Evolutionary conservation across 75 land plant species (phyloP).

Genomic region (Selaginella tamariscina): DNA sequence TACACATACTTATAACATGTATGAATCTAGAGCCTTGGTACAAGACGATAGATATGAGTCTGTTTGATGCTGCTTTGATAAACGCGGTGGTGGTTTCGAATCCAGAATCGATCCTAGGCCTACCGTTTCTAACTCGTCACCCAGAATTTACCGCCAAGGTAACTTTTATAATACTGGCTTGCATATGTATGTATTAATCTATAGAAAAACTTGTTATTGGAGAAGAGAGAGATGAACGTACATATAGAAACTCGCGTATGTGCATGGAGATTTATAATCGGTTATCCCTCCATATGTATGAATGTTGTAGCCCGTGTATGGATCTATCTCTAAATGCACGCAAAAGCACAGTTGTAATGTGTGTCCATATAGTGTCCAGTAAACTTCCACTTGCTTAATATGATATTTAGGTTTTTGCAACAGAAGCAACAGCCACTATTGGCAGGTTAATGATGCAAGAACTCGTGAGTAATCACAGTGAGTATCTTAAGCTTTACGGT

Average conservation of each 20-base stretch:
- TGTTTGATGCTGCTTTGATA: conserved; percentile 49
- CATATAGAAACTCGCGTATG: no score
- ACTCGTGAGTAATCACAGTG: conserved; percentile 57
- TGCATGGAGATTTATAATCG: no score
- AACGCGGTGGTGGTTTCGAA: conserved; percentile 71
- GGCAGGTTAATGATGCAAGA: conserved; percentile 89
- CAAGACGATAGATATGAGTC: conserved; percentile 36
- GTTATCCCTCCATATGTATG: no score
- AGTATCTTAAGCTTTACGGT: conserved; percentile 58
- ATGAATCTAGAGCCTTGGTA: conserved; percentile 61
- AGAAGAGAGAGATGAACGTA: no score
- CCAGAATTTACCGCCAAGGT: conserved; percentile 59
- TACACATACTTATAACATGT: no score
- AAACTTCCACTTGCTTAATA: no score
- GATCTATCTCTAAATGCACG: no score
- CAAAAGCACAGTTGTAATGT: no score
- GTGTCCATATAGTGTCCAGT: no score
- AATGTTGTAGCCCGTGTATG: no score
- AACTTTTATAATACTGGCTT: background rate
- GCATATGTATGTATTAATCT: no score
- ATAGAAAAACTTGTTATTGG: no score
- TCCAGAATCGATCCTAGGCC: conserved; percentile 67
- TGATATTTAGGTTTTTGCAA: conserved; percentile 90
- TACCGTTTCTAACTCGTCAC: conserved; percentile 60
- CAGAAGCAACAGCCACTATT: conserved; percentile 55